Percentiles rank a stretch among this genome's conserved stretches.
These are phyloP conservation scores for Thymus mandschuricus DNA, from an alignment of 257 asterid species.

Conservation along the genomic window DNA sequence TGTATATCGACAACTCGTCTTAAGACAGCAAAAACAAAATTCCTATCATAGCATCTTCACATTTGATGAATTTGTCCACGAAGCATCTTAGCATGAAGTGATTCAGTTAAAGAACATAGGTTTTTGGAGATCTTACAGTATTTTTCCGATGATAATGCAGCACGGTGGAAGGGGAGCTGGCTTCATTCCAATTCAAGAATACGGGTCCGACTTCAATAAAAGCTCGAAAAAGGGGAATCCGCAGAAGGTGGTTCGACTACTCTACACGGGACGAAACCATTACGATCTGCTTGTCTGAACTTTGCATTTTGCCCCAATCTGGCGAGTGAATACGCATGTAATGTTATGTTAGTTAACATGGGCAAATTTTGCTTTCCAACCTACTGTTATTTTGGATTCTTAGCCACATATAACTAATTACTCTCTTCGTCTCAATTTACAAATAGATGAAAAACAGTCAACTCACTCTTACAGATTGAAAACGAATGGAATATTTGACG, in stretches of 20 bases:
- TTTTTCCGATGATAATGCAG: constrained; percentile 47
- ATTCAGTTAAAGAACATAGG: not conserved
- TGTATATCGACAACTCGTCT: too few species aligned
- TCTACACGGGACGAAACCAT: constrained; percentile 85
- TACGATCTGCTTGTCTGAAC: constrained; percentile 79
- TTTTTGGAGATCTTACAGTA: not conserved
- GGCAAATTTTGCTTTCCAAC: not conserved
- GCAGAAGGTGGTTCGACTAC: constrained; percentile 66
- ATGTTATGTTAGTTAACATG: not conserved
- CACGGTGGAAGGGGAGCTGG: constrained; percentile 82
- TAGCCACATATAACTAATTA: too few species aligned
- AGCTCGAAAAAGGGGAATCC: constrained; percentile 47
- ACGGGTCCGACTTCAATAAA: constrained; percentile 71
- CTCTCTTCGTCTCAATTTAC: too few species aligned
- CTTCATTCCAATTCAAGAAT: constrained; percentile 93
- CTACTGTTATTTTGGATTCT: too few species aligned
- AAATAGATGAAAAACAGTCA: too few species aligned
- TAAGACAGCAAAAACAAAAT: too few species aligned
- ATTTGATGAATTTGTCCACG: too few species aligned
- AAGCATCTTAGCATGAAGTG: too few species aligned
- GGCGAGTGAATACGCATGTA: not conserved
- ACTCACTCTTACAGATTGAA: too few species aligned
- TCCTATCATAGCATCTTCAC: too few species aligned
- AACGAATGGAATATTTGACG: too few species aligned
- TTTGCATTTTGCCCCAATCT: not conserved